phyloP scores from a whole-genome alignment of 306 rosid species.

The Begonia fuchsioides region DNA sequence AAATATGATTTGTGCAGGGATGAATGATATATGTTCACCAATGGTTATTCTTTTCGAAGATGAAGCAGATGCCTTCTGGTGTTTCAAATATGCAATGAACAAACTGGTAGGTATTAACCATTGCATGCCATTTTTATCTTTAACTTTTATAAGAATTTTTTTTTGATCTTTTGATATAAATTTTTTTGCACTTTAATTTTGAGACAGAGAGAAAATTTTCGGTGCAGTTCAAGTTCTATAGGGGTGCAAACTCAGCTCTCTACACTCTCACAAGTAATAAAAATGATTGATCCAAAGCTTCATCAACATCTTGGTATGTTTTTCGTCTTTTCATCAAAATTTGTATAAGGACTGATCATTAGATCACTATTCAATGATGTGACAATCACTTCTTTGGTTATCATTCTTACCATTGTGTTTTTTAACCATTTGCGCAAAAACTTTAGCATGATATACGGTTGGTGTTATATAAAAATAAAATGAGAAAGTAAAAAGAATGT shows the following conservation, averaged over 20 bases:
- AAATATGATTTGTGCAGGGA: conserved; percentile 42
- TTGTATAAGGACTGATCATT: too few relatives aligned
- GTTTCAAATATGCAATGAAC: conserved; percentile 88
- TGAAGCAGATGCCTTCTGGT: conserved; percentile 88
- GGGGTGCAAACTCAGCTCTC: conserved; percentile 90
- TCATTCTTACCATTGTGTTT: too few relatives aligned
- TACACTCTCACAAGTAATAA: conserved; percentile 84
- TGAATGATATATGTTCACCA: conserved; percentile 96
- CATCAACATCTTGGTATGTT: conserved; percentile 84
- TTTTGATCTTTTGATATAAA: conserved; percentile 8
- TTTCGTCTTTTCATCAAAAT: background rate
- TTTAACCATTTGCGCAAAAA: too few relatives aligned
- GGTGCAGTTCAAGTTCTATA: conserved; percentile 51
- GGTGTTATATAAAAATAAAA: too few relatives aligned
- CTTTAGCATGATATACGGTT: too few relatives aligned
- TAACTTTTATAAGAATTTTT: background rate
- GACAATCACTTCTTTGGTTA: too few relatives aligned
- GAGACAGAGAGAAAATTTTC: conserved; percentile 79
- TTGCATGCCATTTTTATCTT: too few relatives aligned
- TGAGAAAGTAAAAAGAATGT: too few relatives aligned
- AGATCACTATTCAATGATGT: too few relatives aligned
- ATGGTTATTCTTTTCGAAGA: conserved; percentile 65
- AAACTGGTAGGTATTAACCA: conserved; percentile 54
- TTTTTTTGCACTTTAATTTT: conserved; percentile 18
- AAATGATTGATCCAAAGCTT: conserved; percentile 78